Evolutionary conservation across 345 rosid genomes (phyloP), one percentile per base, ranked within the genome.

Genomic region (Bruguiera gymnorhiza): DNA sequence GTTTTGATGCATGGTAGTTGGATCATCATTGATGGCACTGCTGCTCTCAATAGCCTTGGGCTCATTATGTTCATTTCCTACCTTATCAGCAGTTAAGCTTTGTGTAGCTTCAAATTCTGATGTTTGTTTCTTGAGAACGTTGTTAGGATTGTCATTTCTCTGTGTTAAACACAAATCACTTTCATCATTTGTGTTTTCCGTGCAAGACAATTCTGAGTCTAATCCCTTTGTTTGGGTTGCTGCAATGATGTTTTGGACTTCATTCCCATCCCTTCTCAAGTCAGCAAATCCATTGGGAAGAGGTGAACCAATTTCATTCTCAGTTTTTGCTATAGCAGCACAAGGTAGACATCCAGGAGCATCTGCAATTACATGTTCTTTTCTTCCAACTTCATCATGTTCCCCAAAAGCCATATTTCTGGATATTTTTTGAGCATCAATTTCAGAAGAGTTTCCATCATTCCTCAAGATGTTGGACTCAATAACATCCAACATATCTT

Each of bases 161-260:
- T 56, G 73, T 66, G 78, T 79, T 74, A 75, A 73, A 74, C 62
- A 78, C 32, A 70, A 70, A 77, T 79, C 83, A 65, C 73, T 78
- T 71, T 78, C 86, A 73, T 84, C 87, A 79, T 80, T 86, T 73
- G 70, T 81, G 58, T 84, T 87, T 65, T 70, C 83, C 21, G 89
- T 82, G 78, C 84, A 83, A 74, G 89, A 89, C 72, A 90, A 89
- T 72, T 87, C 91, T 31, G 85, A 83, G 73, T 87, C 88, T 76
- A 88, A 76, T 70, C 78, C 79, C 76, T 83, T 86, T 31, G 74
- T 66, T 74, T 76, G 83, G 60, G 70, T 63, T 73, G 75, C 79
- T 31, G 72, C 80, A 56, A 78, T 78, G 55, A 73, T 72, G 57
- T 57, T 73, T 79, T 78, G 77, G 58, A 70, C 77, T 63, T 85